phyloP scores from a whole-genome alignment of 1,139 yeast genomes.

The Tardiomyces blankii region DNA sequence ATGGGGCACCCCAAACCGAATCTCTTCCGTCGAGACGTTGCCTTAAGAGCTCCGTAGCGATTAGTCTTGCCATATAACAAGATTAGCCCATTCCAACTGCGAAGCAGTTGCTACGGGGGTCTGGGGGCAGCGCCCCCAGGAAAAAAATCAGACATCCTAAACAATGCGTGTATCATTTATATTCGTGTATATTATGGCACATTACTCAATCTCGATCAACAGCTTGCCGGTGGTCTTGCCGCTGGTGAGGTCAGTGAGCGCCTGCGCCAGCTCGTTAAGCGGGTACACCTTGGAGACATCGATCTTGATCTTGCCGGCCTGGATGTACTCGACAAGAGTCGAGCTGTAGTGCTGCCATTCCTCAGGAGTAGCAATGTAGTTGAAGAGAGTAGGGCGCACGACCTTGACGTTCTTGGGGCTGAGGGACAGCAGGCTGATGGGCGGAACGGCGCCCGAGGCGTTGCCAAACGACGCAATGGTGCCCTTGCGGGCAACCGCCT shows the following conservation, averaged over 20 bases:
- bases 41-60: no score
- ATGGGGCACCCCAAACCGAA: no score
- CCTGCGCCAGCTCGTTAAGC: constrained; percentile 52
- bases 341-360: constrained; percentile 49
- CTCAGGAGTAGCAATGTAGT: constrained; percentile 41
- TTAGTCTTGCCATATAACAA: no score
- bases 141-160: no score
- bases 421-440: constrained; percentile 41
- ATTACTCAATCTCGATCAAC: neutral
- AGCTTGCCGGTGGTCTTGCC: constrained; percentile 59
- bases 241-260: constrained; percentile 55
- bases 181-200: no score
- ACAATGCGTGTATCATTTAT: no score
- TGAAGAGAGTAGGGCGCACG: constrained; percentile 54
- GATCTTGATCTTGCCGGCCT: constrained; percentile 40
- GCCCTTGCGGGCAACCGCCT: constrained; percentile 59
- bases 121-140: no score
- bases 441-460: constrained; percentile 77
- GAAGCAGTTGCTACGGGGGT: no score
- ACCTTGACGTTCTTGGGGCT: constrained; percentile 51
- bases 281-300: constrained; percentile 45
- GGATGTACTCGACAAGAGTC: constrained; percentile 35
- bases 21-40: no score
- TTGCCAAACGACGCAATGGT: constrained; percentile 71
- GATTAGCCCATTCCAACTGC: no score